These are phyloP conservation scores for Sordaria brevicollis DNA, from an alignment of 495 filamentous ascomycete genomes.

Conservation along the genomic window DNA sequence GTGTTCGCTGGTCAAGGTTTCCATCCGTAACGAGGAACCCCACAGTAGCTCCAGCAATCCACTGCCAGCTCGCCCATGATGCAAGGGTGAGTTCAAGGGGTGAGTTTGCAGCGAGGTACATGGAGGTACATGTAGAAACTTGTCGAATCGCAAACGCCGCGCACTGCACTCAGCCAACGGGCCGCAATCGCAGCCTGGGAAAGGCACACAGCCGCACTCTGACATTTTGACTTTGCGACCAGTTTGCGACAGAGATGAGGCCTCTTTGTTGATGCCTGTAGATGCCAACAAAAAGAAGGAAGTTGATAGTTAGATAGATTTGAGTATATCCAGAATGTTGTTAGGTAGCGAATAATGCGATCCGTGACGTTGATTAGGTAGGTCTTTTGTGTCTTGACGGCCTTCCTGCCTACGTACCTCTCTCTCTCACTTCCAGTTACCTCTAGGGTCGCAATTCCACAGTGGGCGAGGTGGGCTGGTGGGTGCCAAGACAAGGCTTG, in stretches of 20 bases:
- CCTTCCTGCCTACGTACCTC: too few relatives aligned
- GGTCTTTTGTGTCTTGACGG: background rate
- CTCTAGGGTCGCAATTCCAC: too few relatives aligned
- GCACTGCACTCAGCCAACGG: background rate
- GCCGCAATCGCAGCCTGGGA: background rate
- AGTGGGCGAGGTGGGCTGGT: too few relatives aligned
- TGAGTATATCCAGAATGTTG: background rate
- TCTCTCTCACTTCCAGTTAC: too few relatives aligned
- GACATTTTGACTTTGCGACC: too few relatives aligned
- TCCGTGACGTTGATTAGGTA: background rate
- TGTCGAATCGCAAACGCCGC: background rate
- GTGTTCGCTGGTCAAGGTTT: background rate
- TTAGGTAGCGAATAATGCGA: background rate
- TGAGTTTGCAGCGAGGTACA: background rate
- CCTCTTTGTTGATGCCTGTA: background rate
- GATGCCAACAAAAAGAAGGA: background rate
- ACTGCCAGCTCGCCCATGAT: background rate
- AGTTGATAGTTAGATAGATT: background rate
- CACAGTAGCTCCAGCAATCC: too few relatives aligned
- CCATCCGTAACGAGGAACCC: background rate
- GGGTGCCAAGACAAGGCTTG: too few relatives aligned
- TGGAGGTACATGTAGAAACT: slow-evolving; percentile 5
- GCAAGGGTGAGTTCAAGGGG: slow-evolving; percentile 1
- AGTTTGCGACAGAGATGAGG: background rate
- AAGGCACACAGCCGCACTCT: background rate